Percentiles rank a stretch among this genome's conserved stretches.
phyloP scores from a whole-genome alignment of 768 basidiomycete genomes.

The Kwoniella bestiolae region DNA sequence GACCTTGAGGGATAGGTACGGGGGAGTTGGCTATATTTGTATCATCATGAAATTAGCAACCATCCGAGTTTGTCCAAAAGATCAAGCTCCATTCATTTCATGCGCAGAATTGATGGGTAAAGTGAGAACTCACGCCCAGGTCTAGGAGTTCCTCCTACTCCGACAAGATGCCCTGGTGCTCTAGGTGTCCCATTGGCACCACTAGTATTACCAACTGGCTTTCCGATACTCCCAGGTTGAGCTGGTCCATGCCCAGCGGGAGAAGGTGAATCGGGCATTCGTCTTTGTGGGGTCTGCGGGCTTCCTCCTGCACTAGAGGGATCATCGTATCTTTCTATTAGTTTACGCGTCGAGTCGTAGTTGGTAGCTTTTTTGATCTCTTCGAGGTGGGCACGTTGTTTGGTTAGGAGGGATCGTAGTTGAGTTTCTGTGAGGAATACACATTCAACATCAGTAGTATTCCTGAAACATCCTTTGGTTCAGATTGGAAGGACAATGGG shows the following conservation, averaged over 20 bases:
- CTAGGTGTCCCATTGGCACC: slow-evolving; percentile 41
- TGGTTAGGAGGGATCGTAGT: slow-evolving; percentile 71
- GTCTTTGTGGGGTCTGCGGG: slow-evolving; percentile 24
- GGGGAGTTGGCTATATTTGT: slow-evolving; percentile 22
- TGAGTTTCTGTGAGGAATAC: slow-evolving; percentile 69
- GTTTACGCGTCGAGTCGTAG: slow-evolving; percentile 85
- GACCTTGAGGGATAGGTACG: slow-evolving; percentile 33
- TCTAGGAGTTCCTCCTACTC: slow-evolving; percentile 49
- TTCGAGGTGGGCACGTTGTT: slow-evolving; percentile 83
- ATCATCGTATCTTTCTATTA: slow-evolving; percentile 89
- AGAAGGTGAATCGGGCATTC: slow-evolving; percentile 25
- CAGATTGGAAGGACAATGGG: too few relatives aligned
- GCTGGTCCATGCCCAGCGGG: slow-evolving; percentile 14
- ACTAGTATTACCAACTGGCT: not conserved
- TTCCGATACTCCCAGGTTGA: slow-evolving; percentile 5
- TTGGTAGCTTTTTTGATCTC: slow-evolving; percentile 98
- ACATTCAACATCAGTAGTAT: not conserved
- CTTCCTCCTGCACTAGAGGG: not conserved
- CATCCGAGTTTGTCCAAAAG: too few relatives aligned
- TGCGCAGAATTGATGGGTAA: too few relatives aligned
- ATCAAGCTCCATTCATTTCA: too few relatives aligned
- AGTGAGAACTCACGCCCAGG: slow-evolving; percentile 41
- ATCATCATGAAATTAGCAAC: too few relatives aligned
- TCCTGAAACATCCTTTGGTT: too few relatives aligned
- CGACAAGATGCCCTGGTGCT: slow-evolving; percentile 51